These are phyloP conservation scores for Phyllosticta citribraziliensis DNA, from an alignment of 2,329 filamentous ascomycete species.

Conservation along the genomic window DNA sequence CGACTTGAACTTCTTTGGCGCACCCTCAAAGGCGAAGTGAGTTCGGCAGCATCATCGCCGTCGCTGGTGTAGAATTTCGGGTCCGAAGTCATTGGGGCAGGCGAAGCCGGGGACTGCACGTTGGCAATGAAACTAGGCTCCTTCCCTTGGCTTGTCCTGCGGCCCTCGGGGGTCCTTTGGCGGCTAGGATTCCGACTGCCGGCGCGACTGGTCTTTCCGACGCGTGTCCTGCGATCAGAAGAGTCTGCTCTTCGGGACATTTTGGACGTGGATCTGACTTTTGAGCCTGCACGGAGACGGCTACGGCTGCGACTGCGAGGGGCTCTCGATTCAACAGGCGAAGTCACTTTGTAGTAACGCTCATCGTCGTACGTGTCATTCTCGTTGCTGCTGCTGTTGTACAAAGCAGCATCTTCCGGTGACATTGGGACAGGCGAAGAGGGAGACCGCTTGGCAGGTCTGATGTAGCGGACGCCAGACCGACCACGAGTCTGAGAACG, in stretches of 20 bases:
- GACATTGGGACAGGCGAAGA: constrained; percentile 93
- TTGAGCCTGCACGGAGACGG: constrained; percentile 20
- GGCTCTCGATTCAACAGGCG: constrained; percentile 27
- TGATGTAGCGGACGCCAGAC: constrained; percentile 55
- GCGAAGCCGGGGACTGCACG: constrained; percentile 61
- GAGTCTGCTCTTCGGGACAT: constrained; percentile 24
- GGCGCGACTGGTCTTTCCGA: constrained; percentile 14
- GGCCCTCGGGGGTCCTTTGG: constrained; percentile 28
- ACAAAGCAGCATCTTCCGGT: constrained; percentile 58
- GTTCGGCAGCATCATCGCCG: constrained; percentile 18
- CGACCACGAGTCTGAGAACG: constrained; percentile 61
- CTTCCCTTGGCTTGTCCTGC: constrained; percentile 33
- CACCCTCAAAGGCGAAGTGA: constrained; percentile 37
- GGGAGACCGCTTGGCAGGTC: constrained; percentile 72
- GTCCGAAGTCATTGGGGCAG: constrained; percentile 60
- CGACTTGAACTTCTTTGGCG: constrained; percentile 44
- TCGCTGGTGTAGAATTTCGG: constrained; percentile 45
- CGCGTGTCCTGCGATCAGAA: constrained; percentile 20
- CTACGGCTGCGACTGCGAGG: constrained; percentile 23
- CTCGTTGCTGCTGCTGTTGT: constrained; percentile 34
- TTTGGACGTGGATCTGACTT: constrained; percentile 28
- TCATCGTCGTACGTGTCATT: constrained; percentile 40
- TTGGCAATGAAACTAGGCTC: not conserved
- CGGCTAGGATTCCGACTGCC: constrained; percentile 38
- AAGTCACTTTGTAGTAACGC: constrained; percentile 35